Conservation (phyloP, 2,329 filamentous ascomycete species). For the Ilyonectria destructans region DNA sequence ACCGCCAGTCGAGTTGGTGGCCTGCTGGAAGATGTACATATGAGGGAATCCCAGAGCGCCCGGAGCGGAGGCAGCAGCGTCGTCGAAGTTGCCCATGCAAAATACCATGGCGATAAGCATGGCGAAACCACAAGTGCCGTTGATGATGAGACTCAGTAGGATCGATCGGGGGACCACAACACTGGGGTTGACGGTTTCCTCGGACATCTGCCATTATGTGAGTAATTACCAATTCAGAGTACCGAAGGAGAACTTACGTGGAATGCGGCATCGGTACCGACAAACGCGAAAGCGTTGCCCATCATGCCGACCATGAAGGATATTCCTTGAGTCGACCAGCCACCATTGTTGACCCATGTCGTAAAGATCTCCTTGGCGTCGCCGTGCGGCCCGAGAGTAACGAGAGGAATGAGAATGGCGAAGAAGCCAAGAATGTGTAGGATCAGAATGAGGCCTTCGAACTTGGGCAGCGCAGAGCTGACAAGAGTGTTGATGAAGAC, state of each 20-base stretch:
- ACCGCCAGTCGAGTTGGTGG: slow-evolving; percentile 63
- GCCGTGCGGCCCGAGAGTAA: slow-evolving; percentile 53
- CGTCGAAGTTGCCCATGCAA: slow-evolving; percentile 65
- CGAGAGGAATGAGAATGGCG: slow-evolving; percentile 52
- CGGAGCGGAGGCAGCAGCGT: slow-evolving; percentile 61
- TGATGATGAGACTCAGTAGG: slow-evolving; percentile 64
- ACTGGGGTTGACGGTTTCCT: slow-evolving; percentile 65
- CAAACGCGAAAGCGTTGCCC: slow-evolving; percentile 58
- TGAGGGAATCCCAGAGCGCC: slow-evolving; percentile 66
- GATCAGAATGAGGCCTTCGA: slow-evolving; percentile 67
- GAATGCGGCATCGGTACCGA: slow-evolving; percentile 52
- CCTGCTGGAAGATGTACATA: slow-evolving; percentile 71
- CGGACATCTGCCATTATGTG: slow-evolving; percentile 55
- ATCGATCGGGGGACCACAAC: slow-evolving; percentile 67
- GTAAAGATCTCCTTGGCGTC: slow-evolving; percentile 59
- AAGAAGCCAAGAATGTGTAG: slow-evolving; percentile 62
- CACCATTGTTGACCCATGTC: slow-evolving; percentile 61
- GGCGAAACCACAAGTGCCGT: slow-evolving; percentile 68
- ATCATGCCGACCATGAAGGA: slow-evolving; percentile 64
- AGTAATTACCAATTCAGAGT: background rate
- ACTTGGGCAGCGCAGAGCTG: slow-evolving; percentile 62
- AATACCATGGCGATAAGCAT: slow-evolving; percentile 72
- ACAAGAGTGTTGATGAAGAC: slow-evolving; percentile 68
- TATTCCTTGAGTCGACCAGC: slow-evolving; percentile 60
- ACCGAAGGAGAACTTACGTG: slow-evolving; percentile 41